Conservation (phyloP, 345 rosid genomes). For the Eucalyptus erythrocorys region DNA sequence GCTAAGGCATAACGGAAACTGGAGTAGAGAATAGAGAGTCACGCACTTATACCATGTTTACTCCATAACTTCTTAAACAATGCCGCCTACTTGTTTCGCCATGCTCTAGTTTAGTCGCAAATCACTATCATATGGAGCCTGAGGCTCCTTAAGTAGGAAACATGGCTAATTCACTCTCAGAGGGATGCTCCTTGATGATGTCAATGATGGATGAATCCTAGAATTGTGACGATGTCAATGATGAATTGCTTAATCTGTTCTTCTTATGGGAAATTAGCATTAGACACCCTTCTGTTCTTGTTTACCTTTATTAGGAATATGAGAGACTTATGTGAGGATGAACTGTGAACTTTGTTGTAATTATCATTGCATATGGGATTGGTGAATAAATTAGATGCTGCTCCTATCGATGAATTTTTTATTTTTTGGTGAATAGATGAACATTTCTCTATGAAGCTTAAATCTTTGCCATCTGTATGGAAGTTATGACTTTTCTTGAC, state of each 20-base stretch:
- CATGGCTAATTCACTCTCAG: not conserved
- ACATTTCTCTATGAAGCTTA: not conserved
- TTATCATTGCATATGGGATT: not conserved
- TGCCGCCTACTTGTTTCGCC: not conserved
- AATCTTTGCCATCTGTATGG: not conserved
- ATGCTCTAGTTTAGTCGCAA: not conserved
- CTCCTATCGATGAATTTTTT: not conserved
- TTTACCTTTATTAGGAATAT: not conserved
- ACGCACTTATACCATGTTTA: not conserved
- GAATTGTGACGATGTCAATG: not conserved
- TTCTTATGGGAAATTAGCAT: not conserved
- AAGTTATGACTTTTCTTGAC: not conserved
- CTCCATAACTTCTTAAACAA: not conserved
- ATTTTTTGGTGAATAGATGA: not conserved
- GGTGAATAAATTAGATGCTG: not conserved
- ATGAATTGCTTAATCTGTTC: not conserved
- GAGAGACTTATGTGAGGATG: not conserved
- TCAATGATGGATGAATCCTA: not conserved
- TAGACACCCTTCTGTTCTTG: slow-evolving; percentile 8
- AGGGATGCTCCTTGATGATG: not conserved
- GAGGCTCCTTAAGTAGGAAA: not conserved
- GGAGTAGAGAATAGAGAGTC: not conserved
- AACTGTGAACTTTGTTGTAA: not conserved
- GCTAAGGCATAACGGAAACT: not conserved
- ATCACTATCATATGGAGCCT: not conserved